Conservation (phyloP, 2,329 filamentous ascomycete species). For the Zalaria obscura region DNA sequence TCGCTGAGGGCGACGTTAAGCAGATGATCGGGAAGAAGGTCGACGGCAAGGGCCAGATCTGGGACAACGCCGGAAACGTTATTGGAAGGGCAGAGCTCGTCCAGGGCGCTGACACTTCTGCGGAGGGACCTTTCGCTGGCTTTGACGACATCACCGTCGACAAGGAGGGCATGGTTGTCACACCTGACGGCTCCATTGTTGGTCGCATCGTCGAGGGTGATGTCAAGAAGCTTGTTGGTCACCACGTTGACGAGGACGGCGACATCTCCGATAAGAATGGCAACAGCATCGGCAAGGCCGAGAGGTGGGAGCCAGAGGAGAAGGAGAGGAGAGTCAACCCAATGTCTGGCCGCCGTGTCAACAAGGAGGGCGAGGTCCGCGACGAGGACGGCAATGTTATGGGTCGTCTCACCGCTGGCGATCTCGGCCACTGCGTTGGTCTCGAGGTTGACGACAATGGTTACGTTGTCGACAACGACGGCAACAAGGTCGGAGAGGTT, state of each 20-base stretch:
- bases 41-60: conserved; percentile 48
- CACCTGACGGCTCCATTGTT: conserved; percentile 29
- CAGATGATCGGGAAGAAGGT: conserved; percentile 47
- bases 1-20: conserved; percentile 41
- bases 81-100: conserved; percentile 45
- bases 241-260: conserved; percentile 37
- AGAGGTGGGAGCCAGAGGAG: conserved; percentile 39
- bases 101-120: conserved; percentile 32
- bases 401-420: conserved; percentile 34
- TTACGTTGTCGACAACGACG: conserved; percentile 38
- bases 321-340: conserved; percentile 43
- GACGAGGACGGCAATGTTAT: conserved; percentile 36
- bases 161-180: conserved; percentile 43
- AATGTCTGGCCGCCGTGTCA: conserved; percentile 41
- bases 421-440: conserved; percentile 37
- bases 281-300: conserved; percentile 37
- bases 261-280: conserved; percentile 40
- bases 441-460: conserved; percentile 39
- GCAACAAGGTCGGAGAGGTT: conserved; percentile 50
- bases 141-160: conserved; percentile 42
- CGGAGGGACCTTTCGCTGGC: conserved; percentile 45
- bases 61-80: conserved; percentile 48
- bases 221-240: conserved; percentile 35
- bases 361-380: conserved; percentile 38
- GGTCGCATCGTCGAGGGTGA: conserved; percentile 36